These are phyloP conservation scores for Elsinoe ampelina DNA, from an alignment of 2,329 filamentous ascomycete species.

Conservation along the genomic window DNA sequence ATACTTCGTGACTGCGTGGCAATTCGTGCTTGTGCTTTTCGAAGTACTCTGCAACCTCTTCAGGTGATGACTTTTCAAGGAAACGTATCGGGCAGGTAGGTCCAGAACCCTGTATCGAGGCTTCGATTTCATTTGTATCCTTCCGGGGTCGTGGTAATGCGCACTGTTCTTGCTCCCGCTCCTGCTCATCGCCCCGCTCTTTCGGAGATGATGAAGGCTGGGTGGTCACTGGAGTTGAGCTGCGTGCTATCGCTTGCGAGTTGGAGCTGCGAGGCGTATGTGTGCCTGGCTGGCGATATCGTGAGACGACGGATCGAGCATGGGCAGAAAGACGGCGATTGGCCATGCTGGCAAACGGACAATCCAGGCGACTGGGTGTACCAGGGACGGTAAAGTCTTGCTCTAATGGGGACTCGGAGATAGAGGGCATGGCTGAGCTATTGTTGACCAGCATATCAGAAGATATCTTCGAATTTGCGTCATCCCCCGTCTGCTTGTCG, in stretches of 20 bases:
- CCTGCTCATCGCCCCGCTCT: not conserved
- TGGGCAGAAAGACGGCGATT: conserved; percentile 31
- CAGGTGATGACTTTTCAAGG: conserved; percentile 81
- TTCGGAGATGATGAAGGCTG: not conserved
- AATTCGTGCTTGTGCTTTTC: conserved; percentile 93
- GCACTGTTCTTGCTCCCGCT: conserved; percentile 4
- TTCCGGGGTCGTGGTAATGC: conserved; percentile 18
- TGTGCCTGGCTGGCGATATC: conserved; percentile 24
- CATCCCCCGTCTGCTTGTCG: not conserved
- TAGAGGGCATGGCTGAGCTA: conserved; percentile 28
- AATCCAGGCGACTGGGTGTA: conserved; percentile 67
- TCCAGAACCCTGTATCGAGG: conserved; percentile 20
- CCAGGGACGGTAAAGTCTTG: conserved; percentile 85
- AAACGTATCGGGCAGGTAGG: conserved; percentile 85
- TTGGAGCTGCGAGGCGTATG: conserved; percentile 11
- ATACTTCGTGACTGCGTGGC: conserved; percentile 86
- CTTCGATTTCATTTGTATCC: conserved; percentile 12
- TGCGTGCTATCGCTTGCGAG: conserved; percentile 12
- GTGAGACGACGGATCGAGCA: conserved; percentile 32
- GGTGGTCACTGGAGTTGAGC: not conserved
- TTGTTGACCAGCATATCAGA: conserved; percentile 30
- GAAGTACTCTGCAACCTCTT: conserved; percentile 88
- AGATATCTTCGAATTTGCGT: conserved; percentile 8
- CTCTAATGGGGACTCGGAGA: conserved; percentile 49
- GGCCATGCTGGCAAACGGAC: conserved; percentile 60